Evolutionary conservation across 768 basidiomycete genomes (phyloP), one percentile per base, ranked within the genome.

Genomic region (Psilocybe sp.): DNA sequence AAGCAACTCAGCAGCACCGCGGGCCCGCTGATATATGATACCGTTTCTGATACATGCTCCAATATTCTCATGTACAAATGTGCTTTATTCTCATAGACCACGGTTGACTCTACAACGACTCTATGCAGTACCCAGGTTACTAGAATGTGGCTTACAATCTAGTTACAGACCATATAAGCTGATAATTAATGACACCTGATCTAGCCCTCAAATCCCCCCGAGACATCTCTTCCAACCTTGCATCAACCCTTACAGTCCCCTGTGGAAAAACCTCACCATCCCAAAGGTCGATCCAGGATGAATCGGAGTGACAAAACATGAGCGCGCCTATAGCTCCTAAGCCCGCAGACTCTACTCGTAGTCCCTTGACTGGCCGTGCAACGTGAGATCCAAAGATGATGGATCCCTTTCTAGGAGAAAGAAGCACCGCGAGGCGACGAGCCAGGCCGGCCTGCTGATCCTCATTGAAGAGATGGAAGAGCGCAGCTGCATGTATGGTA

Each of bases 401-500:
- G 0, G 66, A 67, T 4, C 67, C 67, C 3, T 62, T 60, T 14
- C 54, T 35, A 1, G 66, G 63, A 12, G 65, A 65, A 31, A 70
- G 65, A 11, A 70, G 46, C 0, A 60, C 50, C 3, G 61, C 65
- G 5, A 70, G 52, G 4, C 52, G 59, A 23, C 56, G 59, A 9
- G 66, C 69, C 4, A 67, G 51, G 34, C 63, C 40, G 6, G 58
- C 38, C 40, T 69, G 67, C 12, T 55, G 39, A 3, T 61, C 58
- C 48, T 69, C 64, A n/a, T 55, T 48, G 51, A 70, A 70, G 8
- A 69, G 51, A 39, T 70, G 66, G 50, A 70, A 69, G 46, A 70
- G 58, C 1, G 62, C 51, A 11, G 66, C 64, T 3, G 62, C 58
- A 49, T 68, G 68, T 40, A 84, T 76, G n/a, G 65, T 75, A 12